Percentiles rank a stretch among this genome's conserved stretches.
These are phyloP conservation scores for Rutstroemia sp. DNA, from an alignment of 2,329 filamentous ascomycete genomes.

Conservation along the genomic window DNA sequence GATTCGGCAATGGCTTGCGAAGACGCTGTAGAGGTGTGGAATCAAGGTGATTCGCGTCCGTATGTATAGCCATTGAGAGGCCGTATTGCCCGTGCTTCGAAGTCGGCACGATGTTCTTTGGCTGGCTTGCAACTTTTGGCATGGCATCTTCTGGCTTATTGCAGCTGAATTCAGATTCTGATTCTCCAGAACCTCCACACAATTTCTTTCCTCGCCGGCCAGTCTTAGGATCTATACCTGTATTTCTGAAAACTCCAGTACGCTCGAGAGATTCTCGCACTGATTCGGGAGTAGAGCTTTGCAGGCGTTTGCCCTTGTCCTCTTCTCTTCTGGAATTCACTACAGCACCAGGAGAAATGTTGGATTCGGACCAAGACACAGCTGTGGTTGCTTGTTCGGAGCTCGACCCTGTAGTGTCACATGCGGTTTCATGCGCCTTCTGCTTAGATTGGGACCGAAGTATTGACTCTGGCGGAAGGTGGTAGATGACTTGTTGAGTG, in stretches of 20 bases:
- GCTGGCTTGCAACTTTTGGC: too few species aligned
- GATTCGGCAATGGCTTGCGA: too few species aligned
- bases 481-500: neutral
- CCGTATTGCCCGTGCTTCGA: too few species aligned
- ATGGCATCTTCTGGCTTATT: too few species aligned
- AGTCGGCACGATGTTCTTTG: too few species aligned
- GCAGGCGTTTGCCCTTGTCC: neutral
- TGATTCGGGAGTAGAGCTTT: constrained; percentile 21
- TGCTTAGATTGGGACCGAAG: neutral
- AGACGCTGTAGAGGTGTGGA: too few species aligned
- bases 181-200: neutral
- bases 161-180: neutral
- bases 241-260: constrained; percentile 24
- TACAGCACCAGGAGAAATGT: constrained; percentile 13
- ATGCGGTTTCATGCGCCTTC: neutral
- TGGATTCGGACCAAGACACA: constrained; percentile 25
- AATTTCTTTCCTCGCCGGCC: neutral
- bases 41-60: too few species aligned
- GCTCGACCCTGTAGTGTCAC: neutral
- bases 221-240: constrained; percentile 15
- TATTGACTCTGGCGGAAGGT: neutral
- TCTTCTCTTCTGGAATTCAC: neutral
- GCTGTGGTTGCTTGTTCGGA: constrained; percentile 16
- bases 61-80: too few species aligned
- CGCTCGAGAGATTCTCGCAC: constrained; percentile 19